Evolutionary conservation across 805 yeast species (phyloP).

Genomic region (Ogataea dorogensis): DNA sequence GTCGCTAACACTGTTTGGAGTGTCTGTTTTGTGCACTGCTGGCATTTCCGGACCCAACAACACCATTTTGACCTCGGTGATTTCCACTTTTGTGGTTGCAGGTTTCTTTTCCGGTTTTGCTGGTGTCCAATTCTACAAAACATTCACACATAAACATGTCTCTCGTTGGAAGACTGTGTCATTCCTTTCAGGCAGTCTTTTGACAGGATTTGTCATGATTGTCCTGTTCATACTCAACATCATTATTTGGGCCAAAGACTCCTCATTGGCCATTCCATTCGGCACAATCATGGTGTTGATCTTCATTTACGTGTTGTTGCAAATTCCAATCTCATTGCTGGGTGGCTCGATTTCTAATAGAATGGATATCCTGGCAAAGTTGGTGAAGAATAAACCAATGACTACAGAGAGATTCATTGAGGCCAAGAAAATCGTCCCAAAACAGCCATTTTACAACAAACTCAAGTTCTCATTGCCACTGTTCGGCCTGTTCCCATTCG

Average conservation of each 20-base stretch:
- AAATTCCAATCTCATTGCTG: slow-evolving; percentile 68
- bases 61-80: slow-evolving; percentile 59
- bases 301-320: slow-evolving; percentile 59
- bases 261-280: slow-evolving; percentile 76
- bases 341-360: slow-evolving; percentile 57
- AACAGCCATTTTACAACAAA: slow-evolving; percentile 38
- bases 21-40: slow-evolving; percentile 55
- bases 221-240: slow-evolving; percentile 57
- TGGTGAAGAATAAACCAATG: slow-evolving; percentile 15
- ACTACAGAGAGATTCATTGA: slow-evolving; percentile 7
- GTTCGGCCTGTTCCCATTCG: slow-evolving; percentile 76
- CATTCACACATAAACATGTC: slow-evolving; percentile 45
- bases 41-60: slow-evolving; percentile 62
- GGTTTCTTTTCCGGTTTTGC: slow-evolving; percentile 74
- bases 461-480: slow-evolving; percentile 38
- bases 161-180: slow-evolving; percentile 40
- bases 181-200: slow-evolving; percentile 46
- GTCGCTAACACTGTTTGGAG: slow-evolving; percentile 60
- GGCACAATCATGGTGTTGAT: slow-evolving; percentile 65
- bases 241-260: slow-evolving; percentile 72
- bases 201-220: slow-evolving; percentile 47
- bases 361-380: slow-evolving; percentile 22
- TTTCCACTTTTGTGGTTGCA: slow-evolving; percentile 60
- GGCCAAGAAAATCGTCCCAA: slow-evolving; percentile 28
- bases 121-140: slow-evolving; percentile 61